Conservation (phyloP, 768 basidiomycete genomes). For the Lactarius pseudohatsudake region DNA sequence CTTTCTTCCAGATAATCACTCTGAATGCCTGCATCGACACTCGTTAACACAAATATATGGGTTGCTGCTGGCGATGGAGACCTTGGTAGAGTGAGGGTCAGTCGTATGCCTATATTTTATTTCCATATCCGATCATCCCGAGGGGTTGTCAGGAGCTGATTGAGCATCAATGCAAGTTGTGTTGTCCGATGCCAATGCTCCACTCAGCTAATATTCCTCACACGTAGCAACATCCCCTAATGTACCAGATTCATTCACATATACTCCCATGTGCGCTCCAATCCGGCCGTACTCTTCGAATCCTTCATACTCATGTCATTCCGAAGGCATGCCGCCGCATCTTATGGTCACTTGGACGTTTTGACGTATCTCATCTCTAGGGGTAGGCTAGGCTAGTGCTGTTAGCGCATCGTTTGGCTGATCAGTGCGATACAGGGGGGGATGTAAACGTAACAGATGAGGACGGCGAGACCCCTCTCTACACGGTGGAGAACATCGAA, state of each 20-base stretch:
- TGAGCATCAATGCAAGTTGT: conserved; percentile 59
- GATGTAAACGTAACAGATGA: conserved; percentile 82
- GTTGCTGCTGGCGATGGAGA: conserved; percentile 92
- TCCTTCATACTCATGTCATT: conserved; percentile 21
- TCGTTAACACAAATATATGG: conserved; percentile 73
- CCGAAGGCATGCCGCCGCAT: conserved; percentile 87
- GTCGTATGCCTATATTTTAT: not conserved
- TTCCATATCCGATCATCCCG: conserved; percentile 12
- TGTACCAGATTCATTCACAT: conserved; percentile 65
- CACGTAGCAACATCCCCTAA: conserved; percentile 60
- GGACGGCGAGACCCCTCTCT: conserved; percentile 91
- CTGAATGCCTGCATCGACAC: conserved; percentile 37
- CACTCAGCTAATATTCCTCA: conserved; percentile 10
- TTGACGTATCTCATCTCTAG: conserved; percentile 75
- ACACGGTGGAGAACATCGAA: conserved; percentile 80
- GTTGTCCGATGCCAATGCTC: conserved; percentile 47
- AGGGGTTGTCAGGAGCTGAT: conserved; percentile 13
- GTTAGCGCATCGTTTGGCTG: not conserved
- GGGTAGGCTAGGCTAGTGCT: conserved; percentile 43
- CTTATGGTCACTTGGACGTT: conserved; percentile 78
- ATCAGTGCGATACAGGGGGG: conserved; percentile 53
- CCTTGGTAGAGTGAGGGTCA: conserved; percentile 68
- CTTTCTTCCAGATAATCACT: not conserved
- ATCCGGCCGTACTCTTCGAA: conserved; percentile 4
- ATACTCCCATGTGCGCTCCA: conserved; percentile 71